A percentile compares a stretch with the other conserved stretches of the same genome.
phyloP scores from a whole-genome alignment of 2,329 filamentous ascomycete genomes.

The Cladorrhinum sp. region DNA sequence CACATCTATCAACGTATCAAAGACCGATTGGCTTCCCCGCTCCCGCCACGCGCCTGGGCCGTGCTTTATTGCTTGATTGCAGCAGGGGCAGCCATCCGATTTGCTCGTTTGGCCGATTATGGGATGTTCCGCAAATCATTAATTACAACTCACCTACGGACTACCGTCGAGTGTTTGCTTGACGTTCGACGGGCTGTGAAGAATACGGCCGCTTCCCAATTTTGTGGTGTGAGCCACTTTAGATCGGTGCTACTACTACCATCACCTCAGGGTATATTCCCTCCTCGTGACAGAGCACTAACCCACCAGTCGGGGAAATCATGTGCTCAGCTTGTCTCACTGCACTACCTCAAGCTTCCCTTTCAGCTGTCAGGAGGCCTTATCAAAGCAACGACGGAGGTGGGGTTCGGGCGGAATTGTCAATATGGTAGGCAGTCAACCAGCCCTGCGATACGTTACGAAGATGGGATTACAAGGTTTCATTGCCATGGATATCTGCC shows the following conservation, averaged over 20 bases:
- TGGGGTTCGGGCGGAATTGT: neutral
- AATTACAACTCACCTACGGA: neutral
- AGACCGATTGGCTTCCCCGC: neutral
- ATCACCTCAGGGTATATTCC: too few species aligned
- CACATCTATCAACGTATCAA: neutral
- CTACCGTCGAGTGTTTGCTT: neutral
- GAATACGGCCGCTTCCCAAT: neutral
- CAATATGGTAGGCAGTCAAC: neutral
- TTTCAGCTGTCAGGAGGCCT: neutral
- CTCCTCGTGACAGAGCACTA: conserved; percentile 19
- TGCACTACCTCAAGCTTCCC: neutral
- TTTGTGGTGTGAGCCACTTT: neutral
- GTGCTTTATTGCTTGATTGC: neutral
- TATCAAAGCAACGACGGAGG: neutral
- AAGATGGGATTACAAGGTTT: neutral
- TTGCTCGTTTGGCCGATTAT: neutral
- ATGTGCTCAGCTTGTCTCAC: conserved; percentile 27
- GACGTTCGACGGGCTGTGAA: neutral
- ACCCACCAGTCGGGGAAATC: conserved; percentile 20
- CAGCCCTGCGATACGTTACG: too few species aligned
- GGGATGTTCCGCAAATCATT: neutral
- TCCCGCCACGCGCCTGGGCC: neutral
- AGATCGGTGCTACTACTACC: too few species aligned
- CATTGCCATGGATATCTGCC: conserved; percentile 5
- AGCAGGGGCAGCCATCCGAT: conserved; percentile 14